A percentile compares a stretch with the other conserved stretches of the same genome.
Evolutionary conservation across 441 rosid genomes (phyloP).

Genomic region (Syzygium syzygioides): DNA sequence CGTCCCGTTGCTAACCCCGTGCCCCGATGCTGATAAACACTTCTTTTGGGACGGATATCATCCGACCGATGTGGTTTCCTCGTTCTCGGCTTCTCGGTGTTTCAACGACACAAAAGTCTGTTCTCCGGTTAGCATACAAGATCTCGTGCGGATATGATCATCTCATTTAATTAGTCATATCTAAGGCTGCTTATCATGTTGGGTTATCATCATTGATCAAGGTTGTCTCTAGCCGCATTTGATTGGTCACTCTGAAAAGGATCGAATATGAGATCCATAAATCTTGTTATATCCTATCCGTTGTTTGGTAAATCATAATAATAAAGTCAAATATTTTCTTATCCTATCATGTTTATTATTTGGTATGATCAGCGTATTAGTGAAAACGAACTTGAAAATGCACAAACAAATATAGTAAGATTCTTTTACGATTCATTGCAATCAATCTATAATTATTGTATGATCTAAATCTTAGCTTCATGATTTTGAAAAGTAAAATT

Average conservation of each 20-base stretch:
- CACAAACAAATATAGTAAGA: neutral
- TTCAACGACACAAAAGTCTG: conserved; percentile 20
- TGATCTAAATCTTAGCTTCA: neutral
- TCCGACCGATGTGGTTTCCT: neutral
- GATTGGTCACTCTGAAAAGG: neutral
- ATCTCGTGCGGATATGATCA: conserved; percentile 11
- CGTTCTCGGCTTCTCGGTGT: conserved; percentile 3
- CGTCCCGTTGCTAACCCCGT: neutral
- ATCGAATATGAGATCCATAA: no score
- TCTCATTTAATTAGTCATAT: neutral
- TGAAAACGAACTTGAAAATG: neutral
- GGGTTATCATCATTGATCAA: neutral
- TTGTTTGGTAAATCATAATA: neutral
- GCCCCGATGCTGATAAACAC: neutral
- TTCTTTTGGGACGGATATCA: neutral
- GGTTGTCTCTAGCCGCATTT: neutral
- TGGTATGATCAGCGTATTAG: neutral
- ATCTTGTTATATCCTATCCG: no score
- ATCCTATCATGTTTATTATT: neutral
- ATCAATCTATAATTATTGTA: neutral
- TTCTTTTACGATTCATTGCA: neutral
- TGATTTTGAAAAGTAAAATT: neutral
- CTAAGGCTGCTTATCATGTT: neutral
- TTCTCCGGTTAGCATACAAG: conserved; percentile 13
- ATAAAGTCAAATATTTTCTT: neutral